Percentiles rank a stretch among this genome's conserved stretches.
phyloP scores from a whole-genome alignment of 768 basidiomycete species.

The Tricholoma sp. region DNA sequence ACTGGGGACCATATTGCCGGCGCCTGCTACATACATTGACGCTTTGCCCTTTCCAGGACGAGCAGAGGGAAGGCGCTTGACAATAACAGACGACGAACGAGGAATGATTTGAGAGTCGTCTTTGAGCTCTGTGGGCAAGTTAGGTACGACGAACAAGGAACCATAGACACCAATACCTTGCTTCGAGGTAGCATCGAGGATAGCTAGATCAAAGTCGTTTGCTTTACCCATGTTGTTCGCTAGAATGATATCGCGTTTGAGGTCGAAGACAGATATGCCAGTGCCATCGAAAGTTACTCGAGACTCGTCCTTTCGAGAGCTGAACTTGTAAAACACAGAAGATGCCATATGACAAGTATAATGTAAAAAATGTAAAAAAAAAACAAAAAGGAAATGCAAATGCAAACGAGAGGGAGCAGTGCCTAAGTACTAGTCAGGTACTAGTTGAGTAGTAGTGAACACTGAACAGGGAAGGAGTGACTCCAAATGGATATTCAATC shows the following conservation, averaged over 20 bases:
- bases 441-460: too few relatives aligned
- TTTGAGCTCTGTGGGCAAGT: conserved; percentile 63
- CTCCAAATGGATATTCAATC: neutral
- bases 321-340: conserved; percentile 98
- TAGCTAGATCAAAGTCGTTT: conserved; percentile 91
- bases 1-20: conserved; percentile 36
- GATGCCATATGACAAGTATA: conserved; percentile 62
- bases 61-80: conserved; percentile 81
- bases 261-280: conserved; percentile 97
- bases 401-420: too few relatives aligned
- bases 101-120: conserved; percentile 92
- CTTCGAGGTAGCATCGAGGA: conserved; percentile 79
- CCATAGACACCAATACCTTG: conserved; percentile 60
- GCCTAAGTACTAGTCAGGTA: too few relatives aligned
- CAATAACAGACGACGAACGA: conserved; percentile 89
- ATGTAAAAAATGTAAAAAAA: conserved; percentile 19
- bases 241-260: conserved; percentile 97
- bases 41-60: conserved; percentile 82
- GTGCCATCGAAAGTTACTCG: conserved; percentile 97
- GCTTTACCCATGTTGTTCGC: conserved; percentile 95
- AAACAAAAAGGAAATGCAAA: neutral
- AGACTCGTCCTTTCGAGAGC: conserved; percentile 90
- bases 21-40: conserved; percentile 63
- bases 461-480: too few relatives aligned
- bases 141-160: neutral